These are phyloP conservation scores for Backusella macrospora DNA, from an alignment of 192 early-diverging fungal species.

Conservation along the genomic window DNA sequence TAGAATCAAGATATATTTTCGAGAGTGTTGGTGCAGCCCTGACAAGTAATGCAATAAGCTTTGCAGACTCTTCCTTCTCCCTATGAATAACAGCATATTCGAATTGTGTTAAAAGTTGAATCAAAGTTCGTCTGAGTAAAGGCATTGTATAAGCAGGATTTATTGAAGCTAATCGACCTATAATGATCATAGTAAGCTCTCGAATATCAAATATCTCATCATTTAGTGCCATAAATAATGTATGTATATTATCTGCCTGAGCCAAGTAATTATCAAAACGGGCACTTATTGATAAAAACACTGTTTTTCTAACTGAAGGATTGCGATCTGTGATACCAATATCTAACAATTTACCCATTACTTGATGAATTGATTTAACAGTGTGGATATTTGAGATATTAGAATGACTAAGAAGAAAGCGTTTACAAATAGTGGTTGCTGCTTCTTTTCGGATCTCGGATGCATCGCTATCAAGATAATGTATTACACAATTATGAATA, in stretches of 20 bases:
- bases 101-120: constrained; percentile 87
- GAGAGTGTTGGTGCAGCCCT: constrained; percentile 76
- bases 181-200: constrained; percentile 77
- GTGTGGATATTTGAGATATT: constrained; percentile 73
- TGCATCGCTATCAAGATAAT: constrained; percentile 81
- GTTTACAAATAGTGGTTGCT: constrained; percentile 78
- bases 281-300: constrained; percentile 75
- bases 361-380: constrained; percentile 79
- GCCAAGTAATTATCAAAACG: constrained; percentile 88
- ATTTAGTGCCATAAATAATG: constrained; percentile 85
- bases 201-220: constrained; percentile 91
- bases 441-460: constrained; percentile 82
- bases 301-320: constrained; percentile 71
- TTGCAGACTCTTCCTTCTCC: constrained; percentile 85
- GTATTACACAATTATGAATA: constrained; percentile 78
- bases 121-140: constrained; percentile 79
- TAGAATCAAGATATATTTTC: constrained; percentile 87
- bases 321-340: constrained; percentile 89
- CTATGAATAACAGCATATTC: constrained; percentile 83
- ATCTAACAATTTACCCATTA: constrained; percentile 85
- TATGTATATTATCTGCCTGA: constrained; percentile 87
- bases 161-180: constrained; percentile 82
- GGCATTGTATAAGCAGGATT: constrained; percentile 96
- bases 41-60: constrained; percentile 76
- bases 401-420: constrained; percentile 68